Evolutionary conservation across 768 basidiomycete species (phyloP).

Genomic region (Amanita exitialis): DNA sequence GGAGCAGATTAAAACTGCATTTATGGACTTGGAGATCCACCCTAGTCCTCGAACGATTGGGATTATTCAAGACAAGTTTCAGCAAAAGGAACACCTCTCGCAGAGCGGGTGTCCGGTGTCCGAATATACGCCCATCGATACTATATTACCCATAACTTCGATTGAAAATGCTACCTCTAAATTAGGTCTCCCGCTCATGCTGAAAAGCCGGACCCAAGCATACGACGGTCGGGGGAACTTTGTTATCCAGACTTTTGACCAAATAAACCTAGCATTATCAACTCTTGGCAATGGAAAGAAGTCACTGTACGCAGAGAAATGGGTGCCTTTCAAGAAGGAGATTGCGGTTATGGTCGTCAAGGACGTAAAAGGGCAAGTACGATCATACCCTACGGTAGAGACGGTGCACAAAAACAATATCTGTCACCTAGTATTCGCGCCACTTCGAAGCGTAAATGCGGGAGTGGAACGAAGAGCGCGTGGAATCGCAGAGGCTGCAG

Average conservation of each 20-base stretch:
- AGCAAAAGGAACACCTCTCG: slow-evolving; percentile 70
- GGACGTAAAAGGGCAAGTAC: slow-evolving; percentile 58
- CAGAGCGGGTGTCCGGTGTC: slow-evolving; percentile 48
- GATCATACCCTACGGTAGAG: slow-evolving; percentile 79
- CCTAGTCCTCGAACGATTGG: slow-evolving; percentile 77
- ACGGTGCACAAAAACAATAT: slow-evolving; percentile 92
- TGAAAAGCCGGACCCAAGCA: slow-evolving; percentile 90
- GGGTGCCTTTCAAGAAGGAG: slow-evolving; percentile 83
- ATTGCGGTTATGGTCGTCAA: slow-evolving; percentile 97
- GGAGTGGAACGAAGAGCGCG: slow-evolving; percentile 51
- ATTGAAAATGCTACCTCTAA: slow-evolving; percentile 39
- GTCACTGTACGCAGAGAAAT: slow-evolving; percentile 88
- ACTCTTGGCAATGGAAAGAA: slow-evolving; percentile 43
- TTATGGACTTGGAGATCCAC: slow-evolving; percentile 39
- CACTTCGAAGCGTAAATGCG: slow-evolving; percentile 55
- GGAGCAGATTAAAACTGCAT: slow-evolving; percentile 39
- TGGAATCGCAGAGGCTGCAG: slow-evolving; percentile 68
- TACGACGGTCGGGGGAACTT: slow-evolving; percentile 97
- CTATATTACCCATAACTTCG: slow-evolving; percentile 28
- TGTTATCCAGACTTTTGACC: slow-evolving; percentile 45
- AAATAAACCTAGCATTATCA: slow-evolving; percentile 40
- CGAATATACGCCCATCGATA: slow-evolving; percentile 50
- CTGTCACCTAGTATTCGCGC: slow-evolving; percentile 88
- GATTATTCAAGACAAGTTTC: slow-evolving; percentile 81
- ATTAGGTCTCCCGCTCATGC: slow-evolving; percentile 86